Evolutionary conservation across 2,329 filamentous ascomycete species (phyloP).

Genomic region (Sphaerulina populicola): DNA sequence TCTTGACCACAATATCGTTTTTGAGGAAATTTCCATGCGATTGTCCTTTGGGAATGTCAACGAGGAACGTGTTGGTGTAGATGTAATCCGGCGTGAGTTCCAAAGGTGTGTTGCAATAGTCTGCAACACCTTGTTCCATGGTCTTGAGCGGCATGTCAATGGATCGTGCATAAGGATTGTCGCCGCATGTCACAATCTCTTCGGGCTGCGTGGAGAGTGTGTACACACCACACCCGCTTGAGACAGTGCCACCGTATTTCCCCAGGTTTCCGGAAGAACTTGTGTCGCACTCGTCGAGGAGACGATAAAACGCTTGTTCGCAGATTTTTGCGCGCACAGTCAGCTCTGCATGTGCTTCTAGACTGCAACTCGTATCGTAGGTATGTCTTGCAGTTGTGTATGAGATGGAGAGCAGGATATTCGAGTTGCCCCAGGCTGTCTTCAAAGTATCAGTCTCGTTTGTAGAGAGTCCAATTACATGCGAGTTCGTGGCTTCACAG

Average conservation of each 20-base stretch:
- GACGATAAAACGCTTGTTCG: constrained; percentile 10
- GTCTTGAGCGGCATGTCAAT: constrained; percentile 4
- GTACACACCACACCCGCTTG: constrained; percentile 9
- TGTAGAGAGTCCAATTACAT: background rate
- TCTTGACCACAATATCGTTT: constrained; percentile 6
- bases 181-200: constrained; percentile 13
- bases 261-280: background rate
- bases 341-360: background rate
- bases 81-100: constrained; percentile 7
- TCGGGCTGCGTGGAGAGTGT: constrained; percentile 3
- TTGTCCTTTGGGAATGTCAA: constrained; percentile 4
- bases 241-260: constrained; percentile 9
- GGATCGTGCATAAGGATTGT: constrained; percentile 10
- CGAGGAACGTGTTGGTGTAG: constrained; percentile 3
- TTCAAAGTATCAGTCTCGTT: constrained; percentile 8
- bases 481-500: constrained; percentile 1
- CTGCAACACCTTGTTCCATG: constrained; percentile 6
- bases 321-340: constrained; percentile 3
- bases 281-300: constrained; percentile 12
- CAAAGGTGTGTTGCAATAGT: constrained; percentile 10
- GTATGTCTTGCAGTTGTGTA: constrained; percentile 1
- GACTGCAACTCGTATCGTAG: constrained; percentile 1
- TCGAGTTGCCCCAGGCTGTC: constrained; percentile 11
- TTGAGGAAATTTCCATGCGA: constrained; percentile 10
- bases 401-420: constrained; percentile 9